phyloP scores from a whole-genome alignment of 2,329 filamentous ascomycete species.

The Dactylellina cionopaga region DNA sequence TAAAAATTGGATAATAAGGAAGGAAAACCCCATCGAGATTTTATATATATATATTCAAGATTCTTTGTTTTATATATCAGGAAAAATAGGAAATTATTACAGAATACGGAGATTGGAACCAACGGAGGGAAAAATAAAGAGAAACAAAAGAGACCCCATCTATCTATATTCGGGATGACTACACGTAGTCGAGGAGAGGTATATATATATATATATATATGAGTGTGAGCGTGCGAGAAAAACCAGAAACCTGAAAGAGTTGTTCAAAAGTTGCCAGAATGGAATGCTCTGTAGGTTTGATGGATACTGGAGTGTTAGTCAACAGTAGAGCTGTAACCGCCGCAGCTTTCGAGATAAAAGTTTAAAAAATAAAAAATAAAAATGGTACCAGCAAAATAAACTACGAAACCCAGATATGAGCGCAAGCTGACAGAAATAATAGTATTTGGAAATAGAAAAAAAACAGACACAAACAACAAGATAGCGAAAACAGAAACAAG shows the following conservation, averaged over 20 bases:
- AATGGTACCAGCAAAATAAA: not conserved
- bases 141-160: too few species aligned
- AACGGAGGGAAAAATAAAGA: not conserved
- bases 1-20: not conserved
- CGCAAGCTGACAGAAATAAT: not conserved
- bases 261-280: not conserved
- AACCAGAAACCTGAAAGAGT: not conserved
- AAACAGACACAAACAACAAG: slow-evolving; percentile 56
- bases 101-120: slow-evolving; percentile 11
- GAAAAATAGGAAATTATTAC: slow-evolving; percentile 13
- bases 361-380: not conserved
- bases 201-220: slow-evolving; percentile 18
- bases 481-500: slow-evolving; percentile 45
- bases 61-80: not conserved
- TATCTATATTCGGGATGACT: slow-evolving; percentile 22
- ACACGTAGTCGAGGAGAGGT: slow-evolving; percentile 10
- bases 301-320: not conserved
- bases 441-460: too few species aligned
- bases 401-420: not conserved
- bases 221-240: not conserved
- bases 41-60: not conserved
- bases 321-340: slow-evolving; percentile 18
- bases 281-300: not conserved
- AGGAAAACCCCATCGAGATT: too few species aligned
- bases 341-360: not conserved